Percentiles rank a stretch among this genome's conserved stretches.
phyloP scores from a whole-genome alignment of 2,329 filamentous ascomycete genomes.

The Aspergillus sp. region DNA sequence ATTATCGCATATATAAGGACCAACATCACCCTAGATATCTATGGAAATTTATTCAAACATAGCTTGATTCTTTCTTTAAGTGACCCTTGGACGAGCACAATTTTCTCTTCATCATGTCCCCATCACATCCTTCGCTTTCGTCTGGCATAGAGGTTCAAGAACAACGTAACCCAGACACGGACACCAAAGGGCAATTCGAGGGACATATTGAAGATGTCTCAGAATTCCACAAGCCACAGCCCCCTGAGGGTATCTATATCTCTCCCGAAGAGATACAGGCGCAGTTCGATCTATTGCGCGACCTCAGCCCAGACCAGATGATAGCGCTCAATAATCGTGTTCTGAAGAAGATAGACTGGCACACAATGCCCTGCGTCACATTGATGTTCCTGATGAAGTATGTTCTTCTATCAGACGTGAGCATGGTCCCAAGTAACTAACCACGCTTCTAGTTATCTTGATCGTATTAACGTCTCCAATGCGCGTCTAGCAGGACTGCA shows the following conservation, averaged over 20 bases:
- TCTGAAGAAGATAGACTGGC: neutral
- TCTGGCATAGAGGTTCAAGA: neutral
- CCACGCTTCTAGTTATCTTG: slow-evolving; percentile 5
- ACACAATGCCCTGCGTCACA: neutral
- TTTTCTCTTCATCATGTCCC: neutral
- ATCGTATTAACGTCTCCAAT: slow-evolving; percentile 15
- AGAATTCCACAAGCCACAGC: slow-evolving; percentile 10
- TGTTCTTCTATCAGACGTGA: too few relatives aligned
- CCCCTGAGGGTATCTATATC: neutral
- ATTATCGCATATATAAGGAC: neutral
- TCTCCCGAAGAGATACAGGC: neutral
- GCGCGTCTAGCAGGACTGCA: slow-evolving; percentile 13
- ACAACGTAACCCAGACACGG: neutral
- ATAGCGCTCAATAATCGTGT: neutral
- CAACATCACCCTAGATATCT: neutral
- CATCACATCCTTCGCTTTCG: neutral
- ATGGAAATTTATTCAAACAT: neutral
- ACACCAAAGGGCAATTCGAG: neutral
- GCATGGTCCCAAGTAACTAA: too few relatives aligned
- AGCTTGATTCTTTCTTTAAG: neutral
- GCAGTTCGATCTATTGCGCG: neutral
- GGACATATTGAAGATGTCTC: neutral
- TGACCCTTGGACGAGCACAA: neutral
- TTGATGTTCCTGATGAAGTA: neutral
- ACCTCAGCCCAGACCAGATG: neutral